Base-by-base conservation (phyloP, 176 grass and related monocot genomes). In the Aegilops umbellulata region DNA sequence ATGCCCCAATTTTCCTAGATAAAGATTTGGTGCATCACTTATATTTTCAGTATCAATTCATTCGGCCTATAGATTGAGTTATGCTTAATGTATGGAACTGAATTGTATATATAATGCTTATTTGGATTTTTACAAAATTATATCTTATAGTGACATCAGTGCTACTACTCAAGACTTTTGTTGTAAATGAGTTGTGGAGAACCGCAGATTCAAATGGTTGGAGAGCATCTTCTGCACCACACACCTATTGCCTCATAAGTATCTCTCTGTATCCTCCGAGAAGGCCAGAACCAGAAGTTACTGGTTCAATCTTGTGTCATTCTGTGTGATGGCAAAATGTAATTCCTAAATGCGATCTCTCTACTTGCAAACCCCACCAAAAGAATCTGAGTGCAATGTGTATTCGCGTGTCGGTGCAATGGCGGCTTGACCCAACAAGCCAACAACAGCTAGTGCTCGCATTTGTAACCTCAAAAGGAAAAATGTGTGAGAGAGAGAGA, bases 281-380 rank as follows among this genome's bases (percentile, higher is more conserved):
- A n/a, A n/a, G n/a, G n/a, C n/a, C n/a, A n/a, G n/a, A n/a, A n/a
- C n/a, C n/a, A n/a, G n/a, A n/a, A n/a, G n/a, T n/a, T n/a, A n/a
- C n/a, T n/a, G n/a, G n/a, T n/a, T n/a, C n/a, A n/a, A n/a, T 35
- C 22, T 72, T 72, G 23, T 42, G 36, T 20, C 69, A 42, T 72
- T 71, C 22, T 72, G 2, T 72, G 22, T 42, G 65, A 36, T 77
- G 24, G 8, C 38, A 77, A 80, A 83, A 67, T 89, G 8, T 14
- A 38, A 74, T 80, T 36, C 36, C 85, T 79, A 78, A 34, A 46
- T 85, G 19, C 32, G 14, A 78, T 76, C 10, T 51, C 25, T 89
- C 80, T 87, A 15, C 60, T 88, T 92, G 85, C 90, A 38, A 98
- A 93, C 93, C 22, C 93, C 96, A 15, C 89, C 96, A 84, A 35